These are phyloP conservation scores for Monosporozyma siamensis DNA, from an alignment of 805 yeast genomes.

Conservation along the genomic window DNA sequence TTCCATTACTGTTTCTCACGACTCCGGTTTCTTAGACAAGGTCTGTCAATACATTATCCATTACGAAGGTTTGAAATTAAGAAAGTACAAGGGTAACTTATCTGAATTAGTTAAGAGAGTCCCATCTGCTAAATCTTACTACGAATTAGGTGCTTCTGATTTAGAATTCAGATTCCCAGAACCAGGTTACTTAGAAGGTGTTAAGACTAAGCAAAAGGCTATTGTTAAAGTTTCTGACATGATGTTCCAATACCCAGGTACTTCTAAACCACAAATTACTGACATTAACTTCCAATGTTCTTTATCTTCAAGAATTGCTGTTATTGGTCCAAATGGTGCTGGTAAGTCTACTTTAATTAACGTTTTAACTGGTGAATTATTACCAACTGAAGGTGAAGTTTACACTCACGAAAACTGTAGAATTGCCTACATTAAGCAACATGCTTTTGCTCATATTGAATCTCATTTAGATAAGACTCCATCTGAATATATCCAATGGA, in stretches of 20 bases:
- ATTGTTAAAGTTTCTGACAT: slow-evolving; percentile 95
- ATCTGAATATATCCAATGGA: slow-evolving; percentile 99
- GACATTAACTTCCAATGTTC: slow-evolving; percentile 98
- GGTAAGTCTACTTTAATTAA: slow-evolving; percentile 99
- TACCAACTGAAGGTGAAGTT: slow-evolving; percentile 97
- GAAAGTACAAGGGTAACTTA: slow-evolving; percentile 99
- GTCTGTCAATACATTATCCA: slow-evolving; percentile 97
- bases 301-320: slow-evolving; percentile 98
- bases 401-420: slow-evolving; percentile 99
- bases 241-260: slow-evolving; percentile 99
- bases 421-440: slow-evolving; percentile 99
- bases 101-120: slow-evolving; percentile 97
- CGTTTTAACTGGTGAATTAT: slow-evolving; percentile 97
- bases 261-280: slow-evolving; percentile 84
- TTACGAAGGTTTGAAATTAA: slow-evolving; percentile 99
- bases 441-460: slow-evolving; percentile 99
- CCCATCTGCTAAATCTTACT: slow-evolving; percentile 97
- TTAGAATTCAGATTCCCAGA: slow-evolving; percentile 96
- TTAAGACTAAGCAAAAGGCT: slow-evolving; percentile 99
- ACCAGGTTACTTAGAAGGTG: slow-evolving; percentile 99
- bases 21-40: slow-evolving; percentile 98
- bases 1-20: slow-evolving; percentile 97
- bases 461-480: slow-evolving; percentile 98
- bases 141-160: slow-evolving; percentile 97
- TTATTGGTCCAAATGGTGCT: slow-evolving; percentile 99